A percentile compares a stretch with the other conserved stretches of the same genome.
Evolutionary conservation across 768 basidiomycete species (phyloP).

Genomic region (Tricholoma hemisulphureum): DNA sequence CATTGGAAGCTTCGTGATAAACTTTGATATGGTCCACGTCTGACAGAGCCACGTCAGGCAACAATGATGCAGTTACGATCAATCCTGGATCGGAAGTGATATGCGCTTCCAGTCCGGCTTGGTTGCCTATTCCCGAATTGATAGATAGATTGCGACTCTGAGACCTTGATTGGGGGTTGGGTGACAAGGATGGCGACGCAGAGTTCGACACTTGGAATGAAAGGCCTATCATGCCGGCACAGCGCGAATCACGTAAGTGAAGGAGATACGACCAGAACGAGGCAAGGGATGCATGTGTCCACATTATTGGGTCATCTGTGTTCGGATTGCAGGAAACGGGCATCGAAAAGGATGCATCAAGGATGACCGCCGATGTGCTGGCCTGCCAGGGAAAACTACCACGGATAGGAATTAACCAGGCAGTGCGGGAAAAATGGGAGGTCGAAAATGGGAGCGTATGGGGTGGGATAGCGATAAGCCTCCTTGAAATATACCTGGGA

Average conservation of each 20-base stretch:
- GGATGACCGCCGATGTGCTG: slow-evolving; percentile 42
- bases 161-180: background rate
- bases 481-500: slow-evolving; percentile 33
- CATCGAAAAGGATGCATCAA: slow-evolving; percentile 26
- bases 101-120: background rate
- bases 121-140: background rate
- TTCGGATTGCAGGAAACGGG: slow-evolving; percentile 18
- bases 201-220: slow-evolving; percentile 39
- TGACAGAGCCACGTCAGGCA: slow-evolving; percentile 22
- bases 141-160: background rate
- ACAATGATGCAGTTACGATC: background rate
- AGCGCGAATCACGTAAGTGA: slow-evolving; percentile 33
- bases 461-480: slow-evolving; percentile 37
- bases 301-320: slow-evolving; percentile 34
- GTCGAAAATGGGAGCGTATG: slow-evolving; percentile 26
- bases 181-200: background rate
- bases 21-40: slow-evolving; percentile 54
- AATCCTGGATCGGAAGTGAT: background rate
- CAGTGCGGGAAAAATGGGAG: slow-evolving; percentile 38
- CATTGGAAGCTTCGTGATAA: slow-evolving; percentile 51
- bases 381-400: slow-evolving; percentile 50
- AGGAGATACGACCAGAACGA: slow-evolving; percentile 53
- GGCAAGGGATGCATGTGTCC: slow-evolving; percentile 44
- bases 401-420: slow-evolving; percentile 60
- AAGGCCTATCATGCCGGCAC: slow-evolving; percentile 47